Conservation (phyloP, 2,329 filamentous ascomycete species). For the Hypoxylon sp. region DNA sequence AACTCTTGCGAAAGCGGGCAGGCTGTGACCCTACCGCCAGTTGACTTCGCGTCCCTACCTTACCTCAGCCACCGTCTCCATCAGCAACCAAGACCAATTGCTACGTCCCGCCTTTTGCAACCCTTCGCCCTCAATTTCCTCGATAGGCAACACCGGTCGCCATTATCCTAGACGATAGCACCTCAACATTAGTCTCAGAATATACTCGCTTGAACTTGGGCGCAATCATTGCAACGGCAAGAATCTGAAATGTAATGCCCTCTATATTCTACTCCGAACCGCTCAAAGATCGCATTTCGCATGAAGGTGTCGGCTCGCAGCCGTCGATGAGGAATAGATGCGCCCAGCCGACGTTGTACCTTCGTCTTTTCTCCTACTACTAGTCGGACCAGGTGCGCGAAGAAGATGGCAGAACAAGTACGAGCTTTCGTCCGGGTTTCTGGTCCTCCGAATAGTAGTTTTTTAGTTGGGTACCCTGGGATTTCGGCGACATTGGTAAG, state of each 20-base stretch:
- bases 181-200: constrained; percentile 14
- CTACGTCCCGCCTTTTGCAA: constrained; percentile 39
- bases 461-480: constrained; percentile 95
- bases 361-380: constrained; percentile 42
- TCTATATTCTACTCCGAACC: constrained; percentile 29
- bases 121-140: constrained; percentile 31
- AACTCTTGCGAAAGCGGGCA: constrained; percentile 21
- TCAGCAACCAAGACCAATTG: constrained; percentile 37
- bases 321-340: constrained; percentile 51
- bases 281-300: constrained; percentile 43
- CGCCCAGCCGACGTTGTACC: constrained; percentile 45
- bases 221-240: constrained; percentile 18
- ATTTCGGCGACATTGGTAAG: constrained; percentile 97
- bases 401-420: constrained; percentile 63
- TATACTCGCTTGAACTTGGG: not conserved
- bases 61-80: constrained; percentile 38
- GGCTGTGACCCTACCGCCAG: constrained; percentile 33
- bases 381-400: constrained; percentile 42
- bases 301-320: constrained; percentile 48
- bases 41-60: constrained; percentile 28
- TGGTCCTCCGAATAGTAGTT: constrained; percentile 96
- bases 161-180: constrained; percentile 12
- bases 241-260: constrained; percentile 43
- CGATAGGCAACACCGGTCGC: constrained; percentile 26
- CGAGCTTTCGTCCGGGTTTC: constrained; percentile 94